Conservation (phyloP, 768 basidiomycete species). For the Amanita muscaria region DNA sequence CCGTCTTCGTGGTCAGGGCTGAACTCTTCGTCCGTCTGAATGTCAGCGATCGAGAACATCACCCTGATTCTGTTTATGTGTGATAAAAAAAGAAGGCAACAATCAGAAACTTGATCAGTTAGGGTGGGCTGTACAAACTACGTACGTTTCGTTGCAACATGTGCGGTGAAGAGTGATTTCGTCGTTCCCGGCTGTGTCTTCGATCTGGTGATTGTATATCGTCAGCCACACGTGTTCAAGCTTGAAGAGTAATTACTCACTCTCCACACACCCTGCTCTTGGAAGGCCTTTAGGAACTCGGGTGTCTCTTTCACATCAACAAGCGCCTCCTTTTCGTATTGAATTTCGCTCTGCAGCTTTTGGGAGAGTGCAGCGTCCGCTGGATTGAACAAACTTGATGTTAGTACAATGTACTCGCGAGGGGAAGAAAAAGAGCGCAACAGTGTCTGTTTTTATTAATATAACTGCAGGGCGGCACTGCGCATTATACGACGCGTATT, state of each 20-base stretch:
- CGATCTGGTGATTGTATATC: constrained; percentile 49
- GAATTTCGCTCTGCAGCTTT: constrained; percentile 74
- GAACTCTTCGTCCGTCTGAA: constrained; percentile 41
- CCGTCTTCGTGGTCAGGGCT: constrained; percentile 22
- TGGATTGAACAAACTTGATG: too few species aligned
- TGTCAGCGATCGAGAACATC: constrained; percentile 89
- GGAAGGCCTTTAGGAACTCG: constrained; percentile 73
- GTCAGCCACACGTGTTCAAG: too few species aligned
- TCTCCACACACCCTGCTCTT: constrained; percentile 67
- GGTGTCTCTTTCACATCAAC: constrained; percentile 34
- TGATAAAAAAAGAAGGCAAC: too few species aligned
- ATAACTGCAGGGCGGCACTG: too few species aligned
- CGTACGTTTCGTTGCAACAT: constrained; percentile 87
- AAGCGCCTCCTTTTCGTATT: constrained; percentile 69
- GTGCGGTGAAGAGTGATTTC: constrained; percentile 76
- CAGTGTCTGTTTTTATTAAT: too few species aligned
- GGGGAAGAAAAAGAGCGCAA: not conserved
- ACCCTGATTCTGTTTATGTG: constrained; percentile 67
- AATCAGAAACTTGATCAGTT: too few species aligned
- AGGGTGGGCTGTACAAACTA: too few species aligned
- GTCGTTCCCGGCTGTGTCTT: constrained; percentile 63
- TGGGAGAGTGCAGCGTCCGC: constrained; percentile 69
- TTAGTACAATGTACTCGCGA: too few species aligned
- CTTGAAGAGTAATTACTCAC: constrained; percentile 31
- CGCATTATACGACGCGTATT: too few species aligned